These are phyloP conservation scores for Jatropha multifida DNA, from an alignment of 441 rosid genomes.

Conservation along the genomic window DNA sequence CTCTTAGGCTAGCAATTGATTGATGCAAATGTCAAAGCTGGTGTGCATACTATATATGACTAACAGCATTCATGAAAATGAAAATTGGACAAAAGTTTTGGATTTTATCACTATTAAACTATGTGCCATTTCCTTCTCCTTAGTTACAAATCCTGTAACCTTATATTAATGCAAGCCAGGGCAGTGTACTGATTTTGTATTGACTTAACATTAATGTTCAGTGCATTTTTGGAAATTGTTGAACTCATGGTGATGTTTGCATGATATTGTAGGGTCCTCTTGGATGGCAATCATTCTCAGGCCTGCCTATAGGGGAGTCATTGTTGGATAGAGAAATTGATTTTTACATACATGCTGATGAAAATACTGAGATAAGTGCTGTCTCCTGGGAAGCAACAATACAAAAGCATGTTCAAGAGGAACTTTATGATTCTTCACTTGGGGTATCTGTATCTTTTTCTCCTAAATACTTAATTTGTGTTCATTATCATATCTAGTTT, in stretches of 20 bases:
- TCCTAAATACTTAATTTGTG: constrained; percentile 10
- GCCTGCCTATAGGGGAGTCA: constrained; percentile 74
- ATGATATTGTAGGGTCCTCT: constrained; percentile 81
- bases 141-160: background rate
- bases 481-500: background rate
- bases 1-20: background rate
- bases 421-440: constrained; percentile 75
- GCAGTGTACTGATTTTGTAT: background rate
- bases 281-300: constrained; percentile 89
- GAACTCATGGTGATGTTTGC: constrained; percentile 20
- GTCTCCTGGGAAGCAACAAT: constrained; percentile 95
- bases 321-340: constrained; percentile 67
- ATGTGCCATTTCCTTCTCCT: background rate
- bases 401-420: constrained; percentile 90
- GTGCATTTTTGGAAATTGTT: constrained; percentile 9
- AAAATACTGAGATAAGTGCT: constrained; percentile 68
- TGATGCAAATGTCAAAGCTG: background rate
- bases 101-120: background rate
- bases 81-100: background rate
- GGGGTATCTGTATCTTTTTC: constrained; percentile 47
- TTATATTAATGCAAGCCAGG: background rate
- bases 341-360: constrained; percentile 64
- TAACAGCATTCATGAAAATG: background rate
- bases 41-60: background rate
- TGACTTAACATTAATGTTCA: background rate